Conservation (phyloP, 2,329 filamentous ascomycete genomes). For the Boeremia exigua region DNA sequence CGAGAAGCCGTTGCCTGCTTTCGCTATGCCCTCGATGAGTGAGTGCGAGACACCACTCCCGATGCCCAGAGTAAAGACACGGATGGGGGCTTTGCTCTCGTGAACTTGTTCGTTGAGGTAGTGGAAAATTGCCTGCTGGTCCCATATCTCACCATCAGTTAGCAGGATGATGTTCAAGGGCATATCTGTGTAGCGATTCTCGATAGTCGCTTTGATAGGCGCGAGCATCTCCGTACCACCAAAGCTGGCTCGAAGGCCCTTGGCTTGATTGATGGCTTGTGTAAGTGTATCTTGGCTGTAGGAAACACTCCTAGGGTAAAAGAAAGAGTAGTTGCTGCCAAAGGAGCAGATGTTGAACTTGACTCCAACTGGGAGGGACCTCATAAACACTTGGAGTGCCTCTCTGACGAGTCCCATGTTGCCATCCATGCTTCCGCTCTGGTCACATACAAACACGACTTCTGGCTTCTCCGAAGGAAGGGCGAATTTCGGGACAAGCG, state of each 20-base stretch:
- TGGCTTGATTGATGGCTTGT: conserved; percentile 52
- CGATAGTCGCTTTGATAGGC: conserved; percentile 56
- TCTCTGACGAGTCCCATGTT: conserved; percentile 62
- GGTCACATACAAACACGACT: conserved; percentile 75
- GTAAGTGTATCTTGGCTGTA: conserved; percentile 56
- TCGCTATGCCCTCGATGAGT: conserved; percentile 65
- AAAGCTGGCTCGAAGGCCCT: conserved; percentile 53
- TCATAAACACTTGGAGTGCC: conserved; percentile 68
- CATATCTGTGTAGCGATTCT: conserved; percentile 54
- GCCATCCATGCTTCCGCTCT: conserved; percentile 69
- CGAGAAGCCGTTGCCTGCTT: conserved; percentile 63
- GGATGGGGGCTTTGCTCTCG: conserved; percentile 52
- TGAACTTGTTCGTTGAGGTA: conserved; percentile 55
- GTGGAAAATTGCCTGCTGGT: conserved; percentile 56
- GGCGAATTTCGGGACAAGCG: conserved; percentile 73
- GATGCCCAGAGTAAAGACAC: conserved; percentile 65
- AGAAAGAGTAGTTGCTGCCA: conserved; percentile 55
- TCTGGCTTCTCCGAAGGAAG: conserved; percentile 64
- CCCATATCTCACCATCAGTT: conserved; percentile 63
- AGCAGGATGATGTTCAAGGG: conserved; percentile 62
- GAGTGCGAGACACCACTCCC: conserved; percentile 61
- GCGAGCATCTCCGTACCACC: conserved; percentile 62
- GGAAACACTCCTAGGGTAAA: conserved; percentile 56
- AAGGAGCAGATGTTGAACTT: conserved; percentile 77
- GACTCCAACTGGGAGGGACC: conserved; percentile 67